Evolutionary conservation across 2,329 filamentous ascomycete genomes (phyloP).

Genomic region (Diaporthe citriasiana): DNA sequence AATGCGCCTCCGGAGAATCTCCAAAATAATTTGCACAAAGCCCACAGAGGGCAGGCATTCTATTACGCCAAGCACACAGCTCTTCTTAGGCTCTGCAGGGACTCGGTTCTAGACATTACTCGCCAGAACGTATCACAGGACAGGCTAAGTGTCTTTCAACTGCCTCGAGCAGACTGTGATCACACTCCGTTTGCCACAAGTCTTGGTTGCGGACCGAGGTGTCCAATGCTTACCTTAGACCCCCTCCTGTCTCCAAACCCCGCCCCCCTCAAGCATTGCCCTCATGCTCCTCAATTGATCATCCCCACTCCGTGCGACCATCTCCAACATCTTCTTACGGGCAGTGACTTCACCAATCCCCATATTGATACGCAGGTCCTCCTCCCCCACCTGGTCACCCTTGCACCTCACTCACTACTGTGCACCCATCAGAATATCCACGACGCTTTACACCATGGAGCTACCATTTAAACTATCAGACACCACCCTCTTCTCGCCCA

Average conservation of each 20-base stretch:
- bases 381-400: neutral
- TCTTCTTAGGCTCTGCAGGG: neutral
- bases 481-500: conserved; percentile 61
- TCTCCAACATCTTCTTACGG: neutral
- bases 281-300: neutral
- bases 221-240: neutral
- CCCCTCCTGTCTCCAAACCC: conserved; percentile 23
- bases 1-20: neutral
- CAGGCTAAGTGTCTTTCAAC: neutral
- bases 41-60: neutral
- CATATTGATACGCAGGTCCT: neutral
- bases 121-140: neutral
- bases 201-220: conserved; percentile 12
- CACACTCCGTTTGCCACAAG: neutral
- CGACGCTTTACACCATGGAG: conserved; percentile 32
- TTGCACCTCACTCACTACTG: neutral
- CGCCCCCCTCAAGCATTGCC: conserved; percentile 15
- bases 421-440: neutral
- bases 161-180: too few species aligned
- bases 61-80: neutral
- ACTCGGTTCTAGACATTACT: neutral
- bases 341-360: neutral
- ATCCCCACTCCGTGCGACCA: conserved; percentile 17
- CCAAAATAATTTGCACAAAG: neutral
- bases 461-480: conserved; percentile 61